Base-by-base conservation (phyloP, 129 eudicot genomes). In the Kitagawia praeruptora region DNA sequence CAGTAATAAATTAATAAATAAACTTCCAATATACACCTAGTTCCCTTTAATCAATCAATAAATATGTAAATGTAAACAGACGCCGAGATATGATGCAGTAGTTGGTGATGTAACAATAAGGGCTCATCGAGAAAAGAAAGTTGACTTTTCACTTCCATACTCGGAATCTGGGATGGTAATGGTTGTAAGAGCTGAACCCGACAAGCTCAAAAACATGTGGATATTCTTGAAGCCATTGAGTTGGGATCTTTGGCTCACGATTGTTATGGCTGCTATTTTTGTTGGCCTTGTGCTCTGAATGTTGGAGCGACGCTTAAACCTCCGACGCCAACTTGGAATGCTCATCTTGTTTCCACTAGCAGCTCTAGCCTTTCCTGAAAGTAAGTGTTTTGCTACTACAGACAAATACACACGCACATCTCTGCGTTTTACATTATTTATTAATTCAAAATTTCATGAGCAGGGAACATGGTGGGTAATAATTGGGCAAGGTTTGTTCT, bases 171-270 rank as follows among this genome's bases (percentile, higher is more conserved):
- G 91, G 15, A 78, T 87, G 7, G 74, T 80, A 44, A 83, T 79
- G 51, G 63, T 89, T 13, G 48, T 71, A 34, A 39, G 45, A 27
- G 88, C 63, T 21, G 84, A 64, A 80, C 71, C 78, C 16, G 53
- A 81, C 25, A 56, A 75, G 40, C 46, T 23, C 0, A 82, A 82
- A 5, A 83, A 82, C 48, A 80, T 79, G 66, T 86, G 89, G 92
- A 73, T 86, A 47, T 88, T 86, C 80, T 46, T 86, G 64, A 83
- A 83, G 81, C 90, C 89, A 23, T 77, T 89, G 8, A 81, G 81
- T 45, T 6, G 45, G 75, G 79, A 76, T 10, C 83, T 89, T 6
- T 86, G 90, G 87, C 76, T 85, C 15, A 58, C 77, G 31, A 86
- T 70, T 45, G 80, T 23, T 18, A n/a, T 69, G 15, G 81, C 74